These are phyloP conservation scores for Mortierella claussenii DNA, from an alignment of 192 early-diverging fungal genomes.

Conservation along the genomic window DNA sequence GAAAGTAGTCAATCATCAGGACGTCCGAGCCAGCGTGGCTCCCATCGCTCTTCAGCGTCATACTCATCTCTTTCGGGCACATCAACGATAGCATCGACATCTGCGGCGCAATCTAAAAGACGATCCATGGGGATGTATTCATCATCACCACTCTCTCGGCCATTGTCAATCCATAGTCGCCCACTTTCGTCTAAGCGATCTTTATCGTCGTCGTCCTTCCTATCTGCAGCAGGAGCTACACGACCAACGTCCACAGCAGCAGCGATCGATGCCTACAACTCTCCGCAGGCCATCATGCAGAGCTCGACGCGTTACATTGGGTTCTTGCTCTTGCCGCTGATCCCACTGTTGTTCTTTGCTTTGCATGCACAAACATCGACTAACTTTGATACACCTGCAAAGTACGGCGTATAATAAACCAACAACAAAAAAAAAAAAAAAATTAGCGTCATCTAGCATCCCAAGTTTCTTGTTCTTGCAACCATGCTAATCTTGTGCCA, in stretches of 20 bases:
- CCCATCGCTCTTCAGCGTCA: too few relatives aligned
- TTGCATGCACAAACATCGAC: conserved; percentile 29
- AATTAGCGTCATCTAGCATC: not conserved
- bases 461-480: too few relatives aligned
- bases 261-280: not conserved
- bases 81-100: not conserved
- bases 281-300: conserved; percentile 21
- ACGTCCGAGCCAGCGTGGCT: conserved; percentile 3
- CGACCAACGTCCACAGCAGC: not conserved
- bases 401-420: conserved; percentile 15
- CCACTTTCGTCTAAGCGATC: not conserved
- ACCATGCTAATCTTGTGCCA: too few relatives aligned
- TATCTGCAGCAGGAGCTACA: not conserved
- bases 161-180: not conserved
- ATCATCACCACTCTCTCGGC: conserved; percentile 12
- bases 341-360: conserved; percentile 34
- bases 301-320: conserved; percentile 35
- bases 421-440: conserved; percentile 3
- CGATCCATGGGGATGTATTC: not conserved
- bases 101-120: too few relatives aligned
- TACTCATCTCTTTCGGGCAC: not conserved
- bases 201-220: too few relatives aligned
- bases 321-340: conserved; percentile 29
- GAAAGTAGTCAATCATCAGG: conserved; percentile 7
- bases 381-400: conserved; percentile 39